phyloP scores from a whole-genome alignment of 2,329 filamentous ascomycete genomes.

The Penicillium sp. region DNA sequence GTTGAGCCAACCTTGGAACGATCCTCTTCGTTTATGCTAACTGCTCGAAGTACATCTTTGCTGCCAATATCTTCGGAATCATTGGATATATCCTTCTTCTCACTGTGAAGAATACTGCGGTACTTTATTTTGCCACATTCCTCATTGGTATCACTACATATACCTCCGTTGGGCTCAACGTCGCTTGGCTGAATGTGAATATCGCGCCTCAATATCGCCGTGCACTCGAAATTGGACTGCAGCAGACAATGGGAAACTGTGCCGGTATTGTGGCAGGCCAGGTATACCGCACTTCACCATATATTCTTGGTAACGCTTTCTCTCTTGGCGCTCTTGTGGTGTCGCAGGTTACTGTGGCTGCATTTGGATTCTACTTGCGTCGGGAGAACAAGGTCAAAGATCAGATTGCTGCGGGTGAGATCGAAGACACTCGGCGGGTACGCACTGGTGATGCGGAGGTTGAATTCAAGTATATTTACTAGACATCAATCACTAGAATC shows the following conservation, averaged over 20 bases:
- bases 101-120: constrained; percentile 50
- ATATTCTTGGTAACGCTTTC: constrained; percentile 41
- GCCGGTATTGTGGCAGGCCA: constrained; percentile 53
- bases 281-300: constrained; percentile 43
- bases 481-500: background rate
- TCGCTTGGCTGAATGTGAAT: constrained; percentile 54
- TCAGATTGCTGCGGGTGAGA: constrained; percentile 44
- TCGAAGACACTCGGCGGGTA: constrained; percentile 48
- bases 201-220: constrained; percentile 52
- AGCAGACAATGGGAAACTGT: constrained; percentile 52
- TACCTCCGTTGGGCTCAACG: constrained; percentile 49
- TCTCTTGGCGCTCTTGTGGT: constrained; percentile 40
- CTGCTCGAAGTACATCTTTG: constrained; percentile 34
- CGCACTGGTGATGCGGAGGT: constrained; percentile 51
- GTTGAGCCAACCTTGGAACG: background rate
- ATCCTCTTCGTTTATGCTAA: constrained; percentile 5
- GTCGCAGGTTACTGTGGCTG: constrained; percentile 40
- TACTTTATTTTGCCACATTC: constrained; percentile 55
- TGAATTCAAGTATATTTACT: constrained; percentile 53
- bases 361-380: constrained; percentile 48
- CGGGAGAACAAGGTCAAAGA: constrained; percentile 44
- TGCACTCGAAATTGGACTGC: constrained; percentile 49
- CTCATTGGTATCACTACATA: constrained; percentile 53
- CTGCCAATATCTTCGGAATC: constrained; percentile 48
- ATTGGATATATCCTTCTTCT: constrained; percentile 55